A percentile compares a stretch with the other conserved stretches of the same genome.
phyloP scores from a whole-genome alignment of 1,284 basidiomycete genomes.

The Austroboletus novae-zelandiae region DNA sequence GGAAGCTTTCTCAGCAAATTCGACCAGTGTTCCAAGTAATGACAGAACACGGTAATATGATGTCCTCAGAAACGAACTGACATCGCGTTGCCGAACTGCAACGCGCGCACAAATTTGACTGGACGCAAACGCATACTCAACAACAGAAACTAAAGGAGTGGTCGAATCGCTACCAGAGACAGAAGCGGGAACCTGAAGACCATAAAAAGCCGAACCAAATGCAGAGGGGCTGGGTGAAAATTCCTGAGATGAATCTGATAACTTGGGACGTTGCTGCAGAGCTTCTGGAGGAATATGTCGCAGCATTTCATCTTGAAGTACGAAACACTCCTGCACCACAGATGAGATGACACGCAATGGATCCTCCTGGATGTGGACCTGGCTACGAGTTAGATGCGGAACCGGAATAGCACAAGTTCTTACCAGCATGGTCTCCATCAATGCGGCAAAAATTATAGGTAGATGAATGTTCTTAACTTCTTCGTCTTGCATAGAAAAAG shows the following conservation, averaged over 20 bases:
- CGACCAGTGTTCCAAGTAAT: slow-evolving; percentile 50
- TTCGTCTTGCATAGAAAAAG: slow-evolving; percentile 76
- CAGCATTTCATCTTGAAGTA: slow-evolving; percentile 53
- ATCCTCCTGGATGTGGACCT: slow-evolving; percentile 43
- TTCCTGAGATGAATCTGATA: slow-evolving; percentile 36
- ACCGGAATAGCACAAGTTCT: slow-evolving; percentile 17
- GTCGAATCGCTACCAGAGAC: slow-evolving; percentile 28
- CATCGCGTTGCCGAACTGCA: slow-evolving; percentile 32
- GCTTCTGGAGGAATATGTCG: slow-evolving; percentile 50
- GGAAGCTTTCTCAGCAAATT: slow-evolving; percentile 37
- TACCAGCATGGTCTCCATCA: slow-evolving; percentile 64
- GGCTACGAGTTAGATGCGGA: slow-evolving; percentile 5
- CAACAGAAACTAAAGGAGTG: slow-evolving; percentile 53
- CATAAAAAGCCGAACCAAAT: slow-evolving; percentile 64
- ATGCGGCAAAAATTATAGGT: slow-evolving; percentile 68
- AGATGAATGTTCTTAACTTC: slow-evolving; percentile 80
- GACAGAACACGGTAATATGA: slow-evolving; percentile 48
- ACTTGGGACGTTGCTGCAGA: slow-evolving; percentile 49
- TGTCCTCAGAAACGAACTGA: slow-evolving; percentile 39
- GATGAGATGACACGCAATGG: slow-evolving; percentile 34
- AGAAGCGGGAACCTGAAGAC: slow-evolving; percentile 37
- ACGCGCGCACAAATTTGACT: slow-evolving; percentile 44
- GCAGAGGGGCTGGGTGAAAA: slow-evolving; percentile 41
- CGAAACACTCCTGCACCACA: slow-evolving; percentile 44
- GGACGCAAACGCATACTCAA: slow-evolving; percentile 53